These are phyloP conservation scores for Aspergillus conjunctus DNA, from an alignment of 495 filamentous ascomycete species.

Conservation along the genomic window DNA sequence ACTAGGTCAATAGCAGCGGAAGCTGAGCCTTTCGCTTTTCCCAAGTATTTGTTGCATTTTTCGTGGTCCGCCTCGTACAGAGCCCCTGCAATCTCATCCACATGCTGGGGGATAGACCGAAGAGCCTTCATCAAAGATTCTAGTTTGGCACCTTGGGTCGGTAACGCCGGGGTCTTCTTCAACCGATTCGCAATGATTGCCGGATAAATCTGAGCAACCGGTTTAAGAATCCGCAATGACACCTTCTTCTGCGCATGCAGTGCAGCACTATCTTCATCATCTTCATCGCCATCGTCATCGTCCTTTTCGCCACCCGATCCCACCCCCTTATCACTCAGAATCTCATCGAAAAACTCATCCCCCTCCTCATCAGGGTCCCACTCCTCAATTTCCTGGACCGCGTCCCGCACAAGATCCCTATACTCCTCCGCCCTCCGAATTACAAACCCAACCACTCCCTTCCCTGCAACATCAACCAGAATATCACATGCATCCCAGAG, in stretches of 20 bases:
- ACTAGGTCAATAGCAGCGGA: conserved; percentile 34
- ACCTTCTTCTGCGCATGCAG: conserved; percentile 42
- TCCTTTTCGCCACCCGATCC: conserved; percentile 46
- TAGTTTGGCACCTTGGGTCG: conserved; percentile 25
- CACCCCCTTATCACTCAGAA: conserved; percentile 40
- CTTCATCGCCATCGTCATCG: conserved; percentile 28
- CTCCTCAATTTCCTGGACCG: conserved; percentile 78
- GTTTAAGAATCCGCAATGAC: conserved; percentile 44
- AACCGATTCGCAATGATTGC: conserved; percentile 41
- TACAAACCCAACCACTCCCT: conserved; percentile 66
- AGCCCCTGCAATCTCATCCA: conserved; percentile 53
- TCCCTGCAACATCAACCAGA: conserved; percentile 58
- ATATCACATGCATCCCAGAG: conserved; percentile 71
- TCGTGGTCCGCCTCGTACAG: conserved; percentile 47
- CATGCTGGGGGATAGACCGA: conserved; percentile 42
- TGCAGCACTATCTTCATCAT: conserved; percentile 33
- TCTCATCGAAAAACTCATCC: conserved; percentile 54
- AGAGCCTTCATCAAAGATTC: conserved; percentile 38
- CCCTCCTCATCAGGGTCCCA: conserved; percentile 73
- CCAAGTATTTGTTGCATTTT: conserved; percentile 32
- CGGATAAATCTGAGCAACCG: conserved; percentile 45
- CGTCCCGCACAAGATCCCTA: conserved; percentile 73
- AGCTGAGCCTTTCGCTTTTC: conserved; percentile 32
- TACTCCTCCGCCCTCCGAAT: conserved; percentile 64
- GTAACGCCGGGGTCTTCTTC: conserved; percentile 31